Percentiles rank a stretch among this genome's conserved stretches.
phyloP scores from a whole-genome alignment of 2,329 filamentous ascomycete species.

The Xylaria sp. region DNA sequence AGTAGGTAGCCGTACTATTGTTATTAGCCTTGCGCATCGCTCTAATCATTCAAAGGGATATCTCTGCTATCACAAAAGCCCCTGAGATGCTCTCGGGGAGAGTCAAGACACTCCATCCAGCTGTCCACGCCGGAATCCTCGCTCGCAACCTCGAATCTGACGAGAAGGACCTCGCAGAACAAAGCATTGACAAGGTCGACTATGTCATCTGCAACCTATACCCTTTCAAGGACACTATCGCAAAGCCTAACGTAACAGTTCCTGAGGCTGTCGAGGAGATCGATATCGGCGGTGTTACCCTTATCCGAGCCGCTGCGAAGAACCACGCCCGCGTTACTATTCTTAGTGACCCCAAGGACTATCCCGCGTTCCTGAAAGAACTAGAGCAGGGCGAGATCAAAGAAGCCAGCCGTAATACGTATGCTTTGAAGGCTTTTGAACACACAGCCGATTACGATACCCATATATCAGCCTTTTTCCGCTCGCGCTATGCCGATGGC shows the following conservation, averaged over 20 bases:
- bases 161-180: slow-evolving; percentile 94
- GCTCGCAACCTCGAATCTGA: slow-evolving; percentile 94
- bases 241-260: slow-evolving; percentile 96
- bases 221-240: slow-evolving; percentile 98
- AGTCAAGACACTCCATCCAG: slow-evolving; percentile 96
- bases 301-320: slow-evolving; percentile 96
- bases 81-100: slow-evolving; percentile 86
- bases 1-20: slow-evolving; percentile 66
- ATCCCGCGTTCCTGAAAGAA: slow-evolving; percentile 92
- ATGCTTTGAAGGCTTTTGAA: slow-evolving; percentile 97
- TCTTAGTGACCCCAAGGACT: slow-evolving; percentile 92
- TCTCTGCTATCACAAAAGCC: slow-evolving; percentile 95
- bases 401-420: slow-evolving; percentile 84
- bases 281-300: slow-evolving; percentile 96
- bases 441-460: slow-evolving; percentile 97
- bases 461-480: slow-evolving; percentile 96
- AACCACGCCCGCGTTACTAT: slow-evolving; percentile 97
- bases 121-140: slow-evolving; percentile 89
- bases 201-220: slow-evolving; percentile 98
- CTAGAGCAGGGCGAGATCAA: slow-evolving; percentile 87
- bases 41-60: slow-evolving; percentile 71
- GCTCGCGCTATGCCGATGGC: slow-evolving; percentile 93
- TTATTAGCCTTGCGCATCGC: slow-evolving; percentile 14
- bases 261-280: slow-evolving; percentile 98
- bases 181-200: slow-evolving; percentile 95